Evolutionary conservation across 441 rosid species (phyloP), one percentile per base, ranked within the genome.

Genomic region (Arabidopsis hybrid): DNA sequence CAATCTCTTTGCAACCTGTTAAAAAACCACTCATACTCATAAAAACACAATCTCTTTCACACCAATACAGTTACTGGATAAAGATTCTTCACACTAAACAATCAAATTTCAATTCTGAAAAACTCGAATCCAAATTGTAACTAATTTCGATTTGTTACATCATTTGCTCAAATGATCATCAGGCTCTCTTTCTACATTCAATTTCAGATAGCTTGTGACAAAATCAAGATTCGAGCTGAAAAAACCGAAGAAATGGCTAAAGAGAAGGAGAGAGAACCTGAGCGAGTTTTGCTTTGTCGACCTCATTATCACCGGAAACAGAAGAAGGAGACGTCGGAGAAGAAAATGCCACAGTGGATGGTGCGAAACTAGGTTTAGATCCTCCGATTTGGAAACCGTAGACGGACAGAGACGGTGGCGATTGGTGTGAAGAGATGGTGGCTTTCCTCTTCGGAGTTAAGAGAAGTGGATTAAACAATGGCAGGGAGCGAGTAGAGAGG

Each of bases 1-100:
- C 59, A 96, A 83, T 80, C 97, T 91, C 87, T 89, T 96, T 7
- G 98, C 84, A 1, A 93, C 99, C 99, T 96, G 77, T 36, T 10
- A 11, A 6, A 63, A 57, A 43, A 57, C 13, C 36, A 63, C 59
- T 62, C 65, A 60, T 77, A 67, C 49, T 60, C 64, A 18, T 4
- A 18, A 40, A 75, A 70, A n/a, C n/a, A 39, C 55, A 65, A 52
- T 40, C 57, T 36, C 49, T 53, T 18, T 11, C 50, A 46, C 50
- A 7, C 50, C 50, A 14, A 14, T 46, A 14, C 50, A n/a, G 8
- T n/a, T 8, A 13, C 52, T 42, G 7, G 31, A 39, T 40, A 6
- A 11, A 29, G 35, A 51, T 51, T 60, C 49, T 71, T 71, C 45
- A 71, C 39, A 21, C 18, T 59, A 57, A 45, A 69, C 34, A 7